These are phyloP conservation scores for Luzula sylvatica DNA, from an alignment of 176 grass and related monocot species.

Conservation along the genomic window DNA sequence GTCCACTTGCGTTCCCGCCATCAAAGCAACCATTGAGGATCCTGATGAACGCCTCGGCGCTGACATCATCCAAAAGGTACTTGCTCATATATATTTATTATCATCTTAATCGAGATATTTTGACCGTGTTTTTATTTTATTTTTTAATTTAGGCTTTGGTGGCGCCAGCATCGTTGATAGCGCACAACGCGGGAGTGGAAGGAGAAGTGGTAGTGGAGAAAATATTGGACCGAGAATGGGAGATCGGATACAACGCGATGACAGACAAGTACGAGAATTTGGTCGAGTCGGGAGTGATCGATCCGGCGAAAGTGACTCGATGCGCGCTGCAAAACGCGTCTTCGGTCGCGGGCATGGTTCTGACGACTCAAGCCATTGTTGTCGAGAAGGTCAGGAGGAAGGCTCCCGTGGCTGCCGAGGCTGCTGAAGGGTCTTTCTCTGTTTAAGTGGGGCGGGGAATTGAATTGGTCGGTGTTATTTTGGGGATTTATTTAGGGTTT, in stretches of 20 bases:
- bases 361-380: constrained; percentile 78
- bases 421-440: constrained; percentile 32
- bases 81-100: no score
- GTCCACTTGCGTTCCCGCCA: constrained; percentile 51
- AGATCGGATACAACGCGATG: constrained; percentile 88
- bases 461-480: no score
- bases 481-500: no score
- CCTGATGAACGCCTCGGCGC: constrained; percentile 80
- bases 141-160: constrained; percentile 40
- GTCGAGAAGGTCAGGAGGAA: constrained; percentile 81
- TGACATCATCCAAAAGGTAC: constrained; percentile 93
- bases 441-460: constrained; percentile 32
- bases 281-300: constrained; percentile 69
- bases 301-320: constrained; percentile 71
- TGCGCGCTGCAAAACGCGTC: constrained; percentile 74
- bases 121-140: not conserved
- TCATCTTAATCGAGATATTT: not conserved
- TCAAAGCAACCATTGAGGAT: constrained; percentile 79
- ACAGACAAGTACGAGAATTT: constrained; percentile 68
- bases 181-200: constrained; percentile 81
- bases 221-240: constrained; percentile 63
- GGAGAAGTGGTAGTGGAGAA: constrained; percentile 82
- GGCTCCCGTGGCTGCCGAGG: constrained; percentile 14
- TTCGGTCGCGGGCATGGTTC: constrained; percentile 73
- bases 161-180: constrained; percentile 65